Percentiles rank a stretch among this genome's conserved stretches.
These are phyloP conservation scores for Candida tammaniensis DNA, from an alignment of 805 yeast species.

Conservation along the genomic window DNA sequence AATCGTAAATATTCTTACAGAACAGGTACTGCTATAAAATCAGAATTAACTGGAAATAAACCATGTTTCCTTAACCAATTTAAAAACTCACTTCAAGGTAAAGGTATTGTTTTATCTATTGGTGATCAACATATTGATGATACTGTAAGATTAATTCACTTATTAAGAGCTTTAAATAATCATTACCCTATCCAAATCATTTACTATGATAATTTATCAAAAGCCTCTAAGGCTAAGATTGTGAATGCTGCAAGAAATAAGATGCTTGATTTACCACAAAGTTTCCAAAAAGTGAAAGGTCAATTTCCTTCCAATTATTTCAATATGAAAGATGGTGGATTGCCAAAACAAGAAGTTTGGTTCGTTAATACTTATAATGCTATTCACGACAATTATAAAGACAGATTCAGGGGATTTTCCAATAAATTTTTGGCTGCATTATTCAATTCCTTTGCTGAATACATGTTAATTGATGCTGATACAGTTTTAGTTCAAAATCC, in stretches of 20 bases:
- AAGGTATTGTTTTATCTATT: constrained; percentile 33
- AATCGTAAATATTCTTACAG: constrained; percentile 9
- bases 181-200: constrained; percentile 35
- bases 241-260: constrained; percentile 26
- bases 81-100: constrained; percentile 29
- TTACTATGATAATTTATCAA: constrained; percentile 28
- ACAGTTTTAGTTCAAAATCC: constrained; percentile 34
- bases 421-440: constrained; percentile 54
- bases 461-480: constrained; percentile 54
- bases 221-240: constrained; percentile 22
- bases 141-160: constrained; percentile 27
- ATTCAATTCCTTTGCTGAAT: constrained; percentile 58
- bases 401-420: constrained; percentile 22
- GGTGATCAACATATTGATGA: constrained; percentile 28
- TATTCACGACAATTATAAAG: constrained; percentile 20
- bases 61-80: constrained; percentile 27
- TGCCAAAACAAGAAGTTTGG: constrained; percentile 37
- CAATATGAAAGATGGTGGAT: constrained; percentile 18
- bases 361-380: constrained; percentile 31
- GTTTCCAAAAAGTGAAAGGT: constrained; percentile 20
- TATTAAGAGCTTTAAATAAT: constrained; percentile 34
- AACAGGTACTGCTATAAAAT: constrained; percentile 9
- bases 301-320: constrained; percentile 22
- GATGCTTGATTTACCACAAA: constrained; percentile 21
- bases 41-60: constrained; percentile 16